Evolutionary conservation across 345 rosid species (phyloP), one percentile per base, ranked within the genome.

Genomic region (Salix purpurea): DNA sequence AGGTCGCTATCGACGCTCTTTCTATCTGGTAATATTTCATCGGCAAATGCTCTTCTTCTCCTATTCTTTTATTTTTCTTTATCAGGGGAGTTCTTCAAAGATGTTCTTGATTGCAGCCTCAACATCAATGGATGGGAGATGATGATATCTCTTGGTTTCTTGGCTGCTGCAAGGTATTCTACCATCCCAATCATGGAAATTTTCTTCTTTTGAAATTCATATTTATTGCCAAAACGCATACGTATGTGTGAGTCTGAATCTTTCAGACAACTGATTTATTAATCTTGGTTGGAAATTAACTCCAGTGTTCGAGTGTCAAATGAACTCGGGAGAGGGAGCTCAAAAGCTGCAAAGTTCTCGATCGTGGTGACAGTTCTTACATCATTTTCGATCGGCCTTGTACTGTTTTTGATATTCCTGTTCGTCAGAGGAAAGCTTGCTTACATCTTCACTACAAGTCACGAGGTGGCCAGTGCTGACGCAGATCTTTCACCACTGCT

Each of bases 131-230:
- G 90, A 58, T 80, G 88, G 84, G 97, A 91, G 76, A 89, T 91
- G 92, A 91, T 93, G 97, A 85, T 93, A 75, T 87, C 92, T 0
- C 86, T 93, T 19, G 98, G 97, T 5, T 91, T 93, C 84, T 82
- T 87, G 69, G 92, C 91, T 50, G 94, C 98, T 50, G 89, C 90
- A 66, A 87, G 94, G 97, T 91, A 73, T 32, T 10, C 42, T 64
- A n/a, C 50, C 61, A 44, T 44, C 50, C 14, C 50, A 44, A 14
- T 44, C 50, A 44, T 44, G 50, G 5, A 2, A 5, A 44, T 44
- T 44, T 2, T 44, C 16, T 12, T 44, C 50, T 44, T 12, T 3
- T 44, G 5, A 15, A 44, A 13, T 44, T 44, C 15, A 44, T 44
- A 44, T 44, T 12, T 44, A 44, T 44, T 3, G 50, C 50, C 1